phyloP scores from a whole-genome alignment of 2,329 filamentous ascomycete species.

The Triangularia verruculosa region DNA sequence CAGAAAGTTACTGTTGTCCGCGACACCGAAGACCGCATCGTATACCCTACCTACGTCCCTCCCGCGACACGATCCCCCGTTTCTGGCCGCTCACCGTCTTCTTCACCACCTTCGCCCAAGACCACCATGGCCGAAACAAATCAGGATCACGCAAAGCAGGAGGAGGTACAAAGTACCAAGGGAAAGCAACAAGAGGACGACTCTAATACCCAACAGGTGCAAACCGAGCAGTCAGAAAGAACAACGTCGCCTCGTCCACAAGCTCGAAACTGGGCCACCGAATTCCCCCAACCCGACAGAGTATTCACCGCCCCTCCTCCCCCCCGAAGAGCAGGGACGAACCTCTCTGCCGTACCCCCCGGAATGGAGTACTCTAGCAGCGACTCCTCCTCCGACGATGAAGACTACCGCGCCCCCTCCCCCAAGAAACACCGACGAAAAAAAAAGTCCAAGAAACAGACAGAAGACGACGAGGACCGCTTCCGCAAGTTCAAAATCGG shows the following conservation, averaged over 20 bases:
- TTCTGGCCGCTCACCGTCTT: background rate
- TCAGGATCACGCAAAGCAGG: background rate
- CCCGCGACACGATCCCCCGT: conserved; percentile 26
- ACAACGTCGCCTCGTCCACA: background rate
- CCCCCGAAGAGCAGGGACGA: conserved; percentile 27
- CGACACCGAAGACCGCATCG: conserved; percentile 32
- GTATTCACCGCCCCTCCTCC: background rate
- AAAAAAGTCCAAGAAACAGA: conserved; percentile 13
- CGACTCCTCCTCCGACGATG: conserved; percentile 28
- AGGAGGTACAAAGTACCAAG: conserved; percentile 3
- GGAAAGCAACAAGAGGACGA: background rate
- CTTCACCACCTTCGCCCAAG: conserved; percentile 6
- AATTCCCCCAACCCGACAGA: background rate
- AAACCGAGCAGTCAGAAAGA: conserved; percentile 3
- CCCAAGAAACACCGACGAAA: background rate
- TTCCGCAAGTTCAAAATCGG: conserved; percentile 58
- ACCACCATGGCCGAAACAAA: background rate
- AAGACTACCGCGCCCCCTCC: conserved; percentile 20
- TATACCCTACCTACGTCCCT: conserved; percentile 35
- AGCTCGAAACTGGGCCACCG: background rate
- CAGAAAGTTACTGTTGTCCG: conserved; percentile 32
- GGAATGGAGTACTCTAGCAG: background rate
- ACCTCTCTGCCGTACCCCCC: conserved; percentile 18
- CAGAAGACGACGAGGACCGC: conserved; percentile 26
- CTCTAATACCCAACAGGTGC: background rate